These are phyloP conservation scores for Neofusicoccum ribis DNA, from an alignment of 2,329 filamentous ascomycete genomes.

Conservation along the genomic window DNA sequence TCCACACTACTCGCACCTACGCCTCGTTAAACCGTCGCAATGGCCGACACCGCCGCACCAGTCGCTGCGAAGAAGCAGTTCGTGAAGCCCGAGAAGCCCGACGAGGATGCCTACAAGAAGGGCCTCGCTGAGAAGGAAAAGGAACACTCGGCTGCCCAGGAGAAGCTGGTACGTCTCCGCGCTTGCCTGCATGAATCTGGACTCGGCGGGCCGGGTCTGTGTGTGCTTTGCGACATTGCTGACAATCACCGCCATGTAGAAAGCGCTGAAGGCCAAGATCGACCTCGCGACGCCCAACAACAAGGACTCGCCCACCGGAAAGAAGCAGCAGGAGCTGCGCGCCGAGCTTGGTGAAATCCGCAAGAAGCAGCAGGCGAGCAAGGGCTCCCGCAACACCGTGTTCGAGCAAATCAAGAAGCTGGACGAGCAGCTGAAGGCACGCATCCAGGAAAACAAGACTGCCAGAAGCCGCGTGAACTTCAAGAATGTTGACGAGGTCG, in stretches of 20 bases:
- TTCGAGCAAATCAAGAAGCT: slow-evolving; percentile 90
- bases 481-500: slow-evolving; percentile 86
- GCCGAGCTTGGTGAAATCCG: slow-evolving; percentile 80
- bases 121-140: slow-evolving; percentile 80
- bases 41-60: slow-evolving; percentile 28
- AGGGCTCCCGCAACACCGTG: slow-evolving; percentile 74
- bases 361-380: slow-evolving; percentile 82
- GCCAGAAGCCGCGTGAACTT: slow-evolving; percentile 78
- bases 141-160: slow-evolving; percentile 75
- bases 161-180: slow-evolving; percentile 57
- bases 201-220: not conserved
- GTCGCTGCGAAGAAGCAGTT: slow-evolving; percentile 9
- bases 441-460: slow-evolving; percentile 82
- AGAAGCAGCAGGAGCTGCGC: slow-evolving; percentile 84
- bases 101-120: slow-evolving; percentile 81
- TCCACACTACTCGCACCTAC: not conserved
- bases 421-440: slow-evolving; percentile 83
- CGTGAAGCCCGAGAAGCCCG: slow-evolving; percentile 76
- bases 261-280: slow-evolving; percentile 83
- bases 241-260: slow-evolving; percentile 54
- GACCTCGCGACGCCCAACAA: slow-evolving; percentile 80
- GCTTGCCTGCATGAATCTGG: not conserved
- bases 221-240: slow-evolving; percentile 9
- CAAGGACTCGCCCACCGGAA: slow-evolving; percentile 74
- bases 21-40: slow-evolving; percentile 13